These are phyloP conservation scores for Tardiomyces depauwii DNA, from an alignment of 1,139 yeast species.

Conservation along the genomic window DNA sequence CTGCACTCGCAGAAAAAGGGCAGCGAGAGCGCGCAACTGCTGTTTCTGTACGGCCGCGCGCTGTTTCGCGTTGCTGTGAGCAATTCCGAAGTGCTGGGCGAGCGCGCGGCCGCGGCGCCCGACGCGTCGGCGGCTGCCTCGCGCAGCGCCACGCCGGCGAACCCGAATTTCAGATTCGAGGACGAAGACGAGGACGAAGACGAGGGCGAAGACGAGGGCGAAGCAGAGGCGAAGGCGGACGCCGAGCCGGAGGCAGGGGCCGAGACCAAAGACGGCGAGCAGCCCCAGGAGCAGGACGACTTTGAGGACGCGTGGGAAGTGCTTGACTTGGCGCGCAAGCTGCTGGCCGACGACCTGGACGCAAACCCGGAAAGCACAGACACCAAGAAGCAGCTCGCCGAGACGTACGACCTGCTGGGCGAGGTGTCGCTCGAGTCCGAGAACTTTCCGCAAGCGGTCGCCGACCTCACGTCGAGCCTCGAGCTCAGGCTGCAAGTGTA, in stretches of 20 bases:
- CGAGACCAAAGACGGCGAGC: slow-evolving; percentile 27
- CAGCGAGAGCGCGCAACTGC: slow-evolving; percentile 54
- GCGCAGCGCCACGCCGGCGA: slow-evolving; percentile 4
- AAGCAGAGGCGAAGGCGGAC: slow-evolving; percentile 27
- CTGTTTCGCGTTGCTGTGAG: slow-evolving; percentile 68
- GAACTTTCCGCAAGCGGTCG: slow-evolving; percentile 65
- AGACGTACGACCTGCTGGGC: slow-evolving; percentile 70
- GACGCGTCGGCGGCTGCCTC: not conserved
- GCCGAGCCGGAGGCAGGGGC: slow-evolving; percentile 25
- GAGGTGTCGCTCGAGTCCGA: slow-evolving; percentile 81
- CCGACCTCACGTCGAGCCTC: slow-evolving; percentile 50
- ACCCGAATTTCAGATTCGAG: slow-evolving; percentile 38
- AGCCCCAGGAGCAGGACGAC: slow-evolving; percentile 39
- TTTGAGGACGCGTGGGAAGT: slow-evolving; percentile 86
- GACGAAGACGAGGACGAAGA: slow-evolving; percentile 25
- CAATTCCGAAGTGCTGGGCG: slow-evolving; percentile 71
- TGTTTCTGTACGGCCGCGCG: slow-evolving; percentile 70
- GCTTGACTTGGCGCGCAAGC: slow-evolving; percentile 59
- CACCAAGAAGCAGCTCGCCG: slow-evolving; percentile 48
- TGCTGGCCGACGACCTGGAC: slow-evolving; percentile 24
- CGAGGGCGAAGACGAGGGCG: slow-evolving; percentile 23
- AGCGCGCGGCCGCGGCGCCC: slow-evolving; percentile 22
- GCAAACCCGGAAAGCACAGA: slow-evolving; percentile 14
- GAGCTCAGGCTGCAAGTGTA: slow-evolving; percentile 45
- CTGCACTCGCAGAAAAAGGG: slow-evolving; percentile 36